Conservation (phyloP, 2,329 filamentous ascomycete species). For the Penicillium italicum region DNA sequence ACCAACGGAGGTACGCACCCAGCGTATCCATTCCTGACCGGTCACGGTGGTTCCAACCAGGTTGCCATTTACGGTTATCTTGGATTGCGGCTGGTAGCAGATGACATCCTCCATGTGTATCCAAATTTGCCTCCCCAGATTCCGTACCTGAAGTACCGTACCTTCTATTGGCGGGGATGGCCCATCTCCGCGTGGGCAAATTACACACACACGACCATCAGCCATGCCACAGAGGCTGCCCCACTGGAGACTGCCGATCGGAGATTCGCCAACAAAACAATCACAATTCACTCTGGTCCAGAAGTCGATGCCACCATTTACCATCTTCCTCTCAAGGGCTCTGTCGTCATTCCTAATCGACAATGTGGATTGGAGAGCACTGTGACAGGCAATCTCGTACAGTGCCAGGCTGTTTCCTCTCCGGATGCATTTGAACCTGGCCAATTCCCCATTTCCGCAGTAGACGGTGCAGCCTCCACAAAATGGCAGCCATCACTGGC, state of each 20-base stretch:
- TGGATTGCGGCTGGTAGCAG: constrained; percentile 58
- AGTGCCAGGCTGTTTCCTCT: constrained; percentile 58
- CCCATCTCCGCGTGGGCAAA: constrained; percentile 61
- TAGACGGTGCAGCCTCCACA: constrained; percentile 64
- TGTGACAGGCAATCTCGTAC: constrained; percentile 58
- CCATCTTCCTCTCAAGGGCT: constrained; percentile 48
- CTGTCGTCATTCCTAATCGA: constrained; percentile 57
- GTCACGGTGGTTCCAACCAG: constrained; percentile 66
- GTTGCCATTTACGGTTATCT: constrained; percentile 66
- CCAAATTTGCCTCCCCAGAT: constrained; percentile 66
- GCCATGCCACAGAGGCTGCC: constrained; percentile 46
- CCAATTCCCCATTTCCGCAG: constrained; percentile 65
- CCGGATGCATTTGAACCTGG: constrained; percentile 53
- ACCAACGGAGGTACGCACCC: constrained; percentile 65
- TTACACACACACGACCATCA: constrained; percentile 61
- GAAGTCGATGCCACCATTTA: constrained; percentile 44
- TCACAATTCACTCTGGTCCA: constrained; percentile 57
- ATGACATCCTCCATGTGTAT: constrained; percentile 58
- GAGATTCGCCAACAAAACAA: constrained; percentile 52
- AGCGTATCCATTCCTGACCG: constrained; percentile 68
- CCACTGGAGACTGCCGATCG: constrained; percentile 52
- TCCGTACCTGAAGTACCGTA: constrained; percentile 57
- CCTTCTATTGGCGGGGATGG: constrained; percentile 64
- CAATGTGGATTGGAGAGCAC: constrained; percentile 54
- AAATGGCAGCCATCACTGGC: constrained; percentile 61